Conservation (phyloP, 345 rosid genomes). For the Lumnitzera racemosa region DNA sequence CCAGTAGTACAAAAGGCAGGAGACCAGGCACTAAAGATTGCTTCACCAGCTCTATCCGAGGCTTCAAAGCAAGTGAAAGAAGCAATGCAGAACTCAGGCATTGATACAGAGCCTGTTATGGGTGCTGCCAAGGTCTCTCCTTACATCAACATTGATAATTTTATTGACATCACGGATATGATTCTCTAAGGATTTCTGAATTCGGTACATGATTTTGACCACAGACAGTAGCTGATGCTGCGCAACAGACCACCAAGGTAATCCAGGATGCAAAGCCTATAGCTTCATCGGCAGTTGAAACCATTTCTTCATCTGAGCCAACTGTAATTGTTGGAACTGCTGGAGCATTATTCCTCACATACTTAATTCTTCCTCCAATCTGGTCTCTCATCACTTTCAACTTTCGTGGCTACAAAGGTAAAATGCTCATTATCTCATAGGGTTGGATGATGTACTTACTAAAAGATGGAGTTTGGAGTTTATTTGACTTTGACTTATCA, state of each 20-base stretch:
- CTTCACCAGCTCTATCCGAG: constrained; percentile 85
- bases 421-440: constrained; percentile 2
- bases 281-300: constrained; percentile 71
- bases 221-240: constrained; percentile 80
- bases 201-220: constrained; percentile 1
- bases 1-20: constrained; percentile 73
- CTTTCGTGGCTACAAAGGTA: constrained; percentile 93
- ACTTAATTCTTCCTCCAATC: constrained; percentile 71
- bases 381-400: constrained; percentile 61
- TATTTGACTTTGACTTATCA: background rate
- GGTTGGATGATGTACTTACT: background rate
- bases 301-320: constrained; percentile 70
- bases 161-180: background rate
- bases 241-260: constrained; percentile 53
- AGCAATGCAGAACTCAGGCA: constrained; percentile 73
- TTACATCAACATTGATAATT: background rate
- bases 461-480: background rate
- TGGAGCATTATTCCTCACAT: constrained; percentile 57
- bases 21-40: constrained; percentile 65
- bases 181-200: background rate
- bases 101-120: constrained; percentile 64
- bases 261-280: constrained; percentile 73
- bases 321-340: constrained; percentile 56
- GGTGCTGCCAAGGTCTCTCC: constrained; percentile 68
- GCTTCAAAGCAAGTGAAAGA: constrained; percentile 85